These are phyloP conservation scores for Aspergillus fijiensis DNA, from an alignment of 2,329 filamentous ascomycete genomes.

Conservation along the genomic window DNA sequence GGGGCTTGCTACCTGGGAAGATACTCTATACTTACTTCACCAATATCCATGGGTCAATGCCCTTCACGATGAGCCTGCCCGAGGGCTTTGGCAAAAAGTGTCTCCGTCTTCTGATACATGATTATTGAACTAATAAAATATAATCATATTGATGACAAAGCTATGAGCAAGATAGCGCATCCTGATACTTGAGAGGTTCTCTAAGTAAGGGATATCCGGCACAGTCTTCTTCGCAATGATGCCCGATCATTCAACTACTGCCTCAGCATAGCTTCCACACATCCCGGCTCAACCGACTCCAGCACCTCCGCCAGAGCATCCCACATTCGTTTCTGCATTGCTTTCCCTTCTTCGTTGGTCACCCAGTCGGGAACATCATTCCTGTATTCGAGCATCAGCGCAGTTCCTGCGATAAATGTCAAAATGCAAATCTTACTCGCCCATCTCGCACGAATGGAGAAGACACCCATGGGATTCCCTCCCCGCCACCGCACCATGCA, in stretches of 20 bases:
- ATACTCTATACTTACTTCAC: neutral
- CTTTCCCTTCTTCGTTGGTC: slow-evolving; percentile 5
- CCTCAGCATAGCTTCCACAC: neutral
- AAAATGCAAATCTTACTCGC: neutral
- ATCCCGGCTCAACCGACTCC: slow-evolving; percentile 7
- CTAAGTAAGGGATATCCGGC: too few relatives aligned
- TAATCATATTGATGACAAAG: too few relatives aligned
- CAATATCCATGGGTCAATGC: neutral
- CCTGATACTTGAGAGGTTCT: too few relatives aligned
- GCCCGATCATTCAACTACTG: neutral
- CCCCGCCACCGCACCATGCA: slow-evolving; percentile 29
- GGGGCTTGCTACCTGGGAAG: neutral
- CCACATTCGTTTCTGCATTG: slow-evolving; percentile 9
- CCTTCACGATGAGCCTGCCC: neutral
- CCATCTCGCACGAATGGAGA: slow-evolving; percentile 6
- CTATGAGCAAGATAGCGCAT: too few relatives aligned
- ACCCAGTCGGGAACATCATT: slow-evolving; percentile 8
- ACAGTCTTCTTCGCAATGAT: too few relatives aligned
- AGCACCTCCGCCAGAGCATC: neutral
- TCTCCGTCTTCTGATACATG: neutral
- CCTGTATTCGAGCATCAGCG: neutral
- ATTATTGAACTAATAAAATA: too few relatives aligned
- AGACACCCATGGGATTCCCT: slow-evolving; percentile 28
- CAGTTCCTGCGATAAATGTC: too few relatives aligned
- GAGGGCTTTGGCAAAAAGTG: neutral